Evolutionary conservation across 148 eudicot species (phyloP), one percentile per base, ranked within the genome.

Genomic region (Rhododendron ovatum): DNA sequence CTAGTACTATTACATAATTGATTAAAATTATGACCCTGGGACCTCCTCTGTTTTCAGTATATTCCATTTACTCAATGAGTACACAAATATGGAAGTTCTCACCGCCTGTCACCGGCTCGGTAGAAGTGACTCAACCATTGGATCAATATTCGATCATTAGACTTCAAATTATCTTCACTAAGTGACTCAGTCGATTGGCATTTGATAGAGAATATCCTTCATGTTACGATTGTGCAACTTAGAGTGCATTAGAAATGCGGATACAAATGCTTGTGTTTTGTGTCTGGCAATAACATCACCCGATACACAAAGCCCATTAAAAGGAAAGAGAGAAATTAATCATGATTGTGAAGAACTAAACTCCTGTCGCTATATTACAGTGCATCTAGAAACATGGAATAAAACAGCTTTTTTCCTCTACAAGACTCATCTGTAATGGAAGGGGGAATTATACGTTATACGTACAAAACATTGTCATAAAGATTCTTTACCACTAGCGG

Each of bases 401-500:
- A 86, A 77, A 88, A 69, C 30, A 24, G 39, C 87, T 83, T 86
- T 88, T 88, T 83, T 67, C 84, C 51, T 86, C 88, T 78, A 86
- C 90, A 86, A 88, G 86, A 33, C 84, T 85, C 85, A 11, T 65
- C 41, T 61, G 5, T 45, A 18, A 50, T 76, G 35, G 67, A 88
- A 85, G 61, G 85, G 50, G 65, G 82, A 77, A 85, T 85, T 30
- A 30, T 78, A 53, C 28, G 20, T 14, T 51, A 8, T 3, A 71
- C n/a, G 41, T 76, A 80, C 86, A 83, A 30, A 45, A 83, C 88
- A 80, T 86, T 51, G 86, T 83, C 80, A 84, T 28, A 74, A 22
- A 88, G 84, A 82, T 82, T 81, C 83, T 81, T 55, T 35, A 30
- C 69, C 83, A 81, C 67, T 55, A 30, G 69, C 18, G 24, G 63